Conservation (phyloP, 192 early-diverging fungal species). For the Dissophora globulifera region DNA sequence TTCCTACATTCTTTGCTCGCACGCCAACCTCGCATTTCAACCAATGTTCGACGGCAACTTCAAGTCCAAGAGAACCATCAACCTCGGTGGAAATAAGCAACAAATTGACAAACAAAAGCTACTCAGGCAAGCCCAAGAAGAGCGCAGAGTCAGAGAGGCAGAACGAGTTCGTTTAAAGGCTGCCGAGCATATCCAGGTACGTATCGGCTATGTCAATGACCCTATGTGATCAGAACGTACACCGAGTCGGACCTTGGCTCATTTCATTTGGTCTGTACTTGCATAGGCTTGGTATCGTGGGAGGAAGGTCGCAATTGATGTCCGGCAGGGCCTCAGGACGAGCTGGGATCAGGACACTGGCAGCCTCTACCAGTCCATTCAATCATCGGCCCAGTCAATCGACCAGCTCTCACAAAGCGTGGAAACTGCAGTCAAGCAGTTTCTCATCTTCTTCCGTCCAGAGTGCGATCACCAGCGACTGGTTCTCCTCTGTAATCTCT, state of each 20-base stretch:
- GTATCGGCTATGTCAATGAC: too few relatives aligned
- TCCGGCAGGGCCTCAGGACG: conserved; percentile 37
- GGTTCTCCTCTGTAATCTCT: conserved; percentile 27
- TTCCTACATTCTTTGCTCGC: not conserved
- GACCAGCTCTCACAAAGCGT: conserved; percentile 11
- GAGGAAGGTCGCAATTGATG: conserved; percentile 40
- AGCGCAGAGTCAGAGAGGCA: conserved; percentile 74
- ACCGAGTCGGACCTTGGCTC: too few relatives aligned
- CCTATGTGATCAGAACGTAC: too few relatives aligned
- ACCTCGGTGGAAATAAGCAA: conserved; percentile 79
- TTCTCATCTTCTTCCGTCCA: conserved; percentile 60
- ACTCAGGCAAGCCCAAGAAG: conserved; percentile 75
- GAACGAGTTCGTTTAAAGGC: conserved; percentile 69
- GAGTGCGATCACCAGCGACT: conserved; percentile 28
- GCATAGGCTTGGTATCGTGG: conserved; percentile 72
- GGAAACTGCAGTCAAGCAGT: conserved; percentile 16
- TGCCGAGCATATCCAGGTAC: conserved; percentile 75
- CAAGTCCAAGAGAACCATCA: conserved; percentile 80
- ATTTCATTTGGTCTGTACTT: too few relatives aligned
- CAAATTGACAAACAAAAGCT: conserved; percentile 75
- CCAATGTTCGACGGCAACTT: conserved; percentile 83
- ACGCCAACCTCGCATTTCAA: not conserved
- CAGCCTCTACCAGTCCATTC: not conserved
- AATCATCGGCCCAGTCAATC: not conserved
- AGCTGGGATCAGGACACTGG: conserved; percentile 51